Base-by-base conservation (phyloP, 345 rosid species). In the Brassica juncea region DNA sequence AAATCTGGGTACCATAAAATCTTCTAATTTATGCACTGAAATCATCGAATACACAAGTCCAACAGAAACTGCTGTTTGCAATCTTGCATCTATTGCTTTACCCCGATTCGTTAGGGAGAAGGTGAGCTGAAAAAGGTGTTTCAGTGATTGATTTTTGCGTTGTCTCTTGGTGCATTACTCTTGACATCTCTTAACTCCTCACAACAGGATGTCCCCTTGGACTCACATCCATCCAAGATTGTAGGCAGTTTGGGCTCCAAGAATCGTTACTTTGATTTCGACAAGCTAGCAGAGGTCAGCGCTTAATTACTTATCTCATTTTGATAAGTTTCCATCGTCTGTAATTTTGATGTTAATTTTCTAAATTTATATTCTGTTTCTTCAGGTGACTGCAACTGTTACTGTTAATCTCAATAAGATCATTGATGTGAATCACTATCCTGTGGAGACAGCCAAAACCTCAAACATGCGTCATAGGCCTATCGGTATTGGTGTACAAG, bases 401-500 rank as follows among this genome's bases (percentile, higher is more conserved):
- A 89, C 97, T 27, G 44, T 55, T 19, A 90, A 89, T 79, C 91
- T 93, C 28, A 92, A 94, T 86, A 94, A 87, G 84, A 91, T 94
- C 16, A 92, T 94, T 37, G 90, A 94, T 84, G 94, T 92, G 55
- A 94, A 92, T 79, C 85, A 87, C 80, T 94, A 94, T 73, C 99
- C 99, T 39, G 93, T 91, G 82, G 99, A 94, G 74, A 89, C 88
- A 63, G 99, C 99, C 58, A 88, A 49, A 81, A 89, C 84, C 63
- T 94, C 99, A 64, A 94, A 92, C 81, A 42, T 87, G 52, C 84
- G 89, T 54, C 99, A 94, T 34, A 94, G 97, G 54, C 99, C 99
- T 6, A 87, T 94, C 70, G 97, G 99, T 57, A 92, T 94, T 77
- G 99, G 97, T 44, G 94, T 94, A 34, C 97, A 94, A 84, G 97